Evolutionary conservation across 495 filamentous ascomycete genomes (phyloP), one percentile per base, ranked within the genome.

Genomic region (Daldinia grandis): DNA sequence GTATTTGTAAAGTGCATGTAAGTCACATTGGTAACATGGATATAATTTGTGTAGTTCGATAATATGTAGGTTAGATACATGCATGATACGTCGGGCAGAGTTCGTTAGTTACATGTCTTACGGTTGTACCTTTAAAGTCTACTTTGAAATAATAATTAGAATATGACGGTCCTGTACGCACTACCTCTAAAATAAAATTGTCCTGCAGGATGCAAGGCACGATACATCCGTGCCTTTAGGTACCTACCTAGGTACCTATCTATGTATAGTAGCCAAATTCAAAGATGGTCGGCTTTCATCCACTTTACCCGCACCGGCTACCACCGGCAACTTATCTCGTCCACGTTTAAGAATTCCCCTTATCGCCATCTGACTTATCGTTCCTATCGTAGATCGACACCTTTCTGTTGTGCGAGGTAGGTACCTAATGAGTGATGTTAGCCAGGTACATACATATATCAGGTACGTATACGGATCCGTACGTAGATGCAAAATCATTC

Each of bases 181-280:
- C 28, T 64, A 42, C 44, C 50, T 64, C 60, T 56, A 64, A 64
- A 51, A 56, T 19, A 60, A 64, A 64, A 27, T 27, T 9, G 53
- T 30, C 59, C 64, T 68, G 69, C 69, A 72, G 64, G 64, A 72
- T 72, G 69, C 69, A 72, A 72, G 69, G 69, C 64, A 72, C 69
- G 58, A 64, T 72, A 68, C 64, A 64, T 71, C 58, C 62, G 42
- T 58, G 53, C 19, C 28, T 44, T 15, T 37, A 57, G 15, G 38
- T 47, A 62, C 37, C n/a, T n/a, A n/a, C n/a, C n/a, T n/a, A n/a
- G n/a, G n/a, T n/a, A n/a, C n/a, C n/a, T n/a, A n/a, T n/a, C n/a
- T n/a, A n/a, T n/a, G n/a, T n/a, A n/a, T n/a, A 55, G 44, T 33
- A 58, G 33, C 30, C 21, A 21, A 30, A 57, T 37, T 42, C 33